Evolutionary conservation across 768 basidiomycete species (phyloP), one percentile per base, ranked within the genome.

Genomic region (Flagelloscypha sp.): DNA sequence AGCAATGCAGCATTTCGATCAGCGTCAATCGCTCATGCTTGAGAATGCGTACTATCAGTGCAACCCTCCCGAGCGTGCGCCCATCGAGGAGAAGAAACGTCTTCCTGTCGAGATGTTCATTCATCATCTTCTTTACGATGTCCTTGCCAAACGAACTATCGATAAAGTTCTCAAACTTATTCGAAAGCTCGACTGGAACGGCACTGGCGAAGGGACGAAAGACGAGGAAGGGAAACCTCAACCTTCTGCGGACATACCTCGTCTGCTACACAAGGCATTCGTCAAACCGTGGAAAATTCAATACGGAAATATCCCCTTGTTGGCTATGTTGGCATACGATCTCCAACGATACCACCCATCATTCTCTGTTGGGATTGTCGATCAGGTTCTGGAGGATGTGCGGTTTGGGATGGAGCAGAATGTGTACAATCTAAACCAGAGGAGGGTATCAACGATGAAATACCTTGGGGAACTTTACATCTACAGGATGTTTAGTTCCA

Each of bases 11-110:
- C 90, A 97, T 52, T 76, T 99, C 22, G 95, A 98, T 56, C 83
- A 88, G 51, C 69, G 92, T 12, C 89, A 98, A 50, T 63, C 80
- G 5, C 70, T 97, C 11, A 62, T 97, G 42, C 72, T 99, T 20
- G 95, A 98, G 57, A 99, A 99, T 55, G 95, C 95, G 0, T 99
- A 95, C 56, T 98, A 98, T 56, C 92, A 92, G 73, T 97, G 93
- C 57, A 98, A 98, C 50, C 95, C 95, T 4, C 95, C 95, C 0
- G 93, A 98, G 45, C 79, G 95, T 35, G 74, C 80, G 0, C 89
- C 89, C 0, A 73, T 79, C 16, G 73, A 88, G 49, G 81, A 86
- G 45, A 92, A 95, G 54, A 72, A 88, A 47, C 79, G 92, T 10
- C 68, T 81, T 3, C 77, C 80, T 1, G 84, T 90, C 59, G 88